Evolutionary conservation across 768 basidiomycete genomes (phyloP).

Genomic region (Sistotremastrum niveocremeum): DNA sequence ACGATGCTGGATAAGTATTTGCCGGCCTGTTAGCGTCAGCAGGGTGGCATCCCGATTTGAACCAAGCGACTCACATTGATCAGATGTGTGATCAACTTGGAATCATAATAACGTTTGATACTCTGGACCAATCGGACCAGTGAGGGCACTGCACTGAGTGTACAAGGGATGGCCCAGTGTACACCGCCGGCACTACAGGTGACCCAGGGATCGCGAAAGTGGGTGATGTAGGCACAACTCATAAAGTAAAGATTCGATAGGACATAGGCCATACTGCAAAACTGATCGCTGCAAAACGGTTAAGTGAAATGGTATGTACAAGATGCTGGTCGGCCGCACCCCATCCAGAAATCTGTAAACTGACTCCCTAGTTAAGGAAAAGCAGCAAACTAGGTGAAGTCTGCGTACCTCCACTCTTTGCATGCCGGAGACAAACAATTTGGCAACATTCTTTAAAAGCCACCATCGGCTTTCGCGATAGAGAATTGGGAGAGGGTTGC

Average conservation of each 20-base stretch:
- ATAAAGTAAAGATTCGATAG: slow-evolving; percentile 62
- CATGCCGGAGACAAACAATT: slow-evolving; percentile 55
- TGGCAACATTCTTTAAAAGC: slow-evolving; percentile 51
- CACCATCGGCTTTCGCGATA: slow-evolving; percentile 63
- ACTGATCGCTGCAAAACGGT: slow-evolving; percentile 45
- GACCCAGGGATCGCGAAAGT: slow-evolving; percentile 36
- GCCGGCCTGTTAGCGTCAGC: slow-evolving; percentile 43
- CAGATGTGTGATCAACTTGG: slow-evolving; percentile 58
- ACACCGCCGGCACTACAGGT: slow-evolving; percentile 31
- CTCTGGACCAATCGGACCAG: slow-evolving; percentile 74
- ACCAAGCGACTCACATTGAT: slow-evolving; percentile 54
- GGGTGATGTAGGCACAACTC: slow-evolving; percentile 53
- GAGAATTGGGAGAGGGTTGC: slow-evolving; percentile 66
- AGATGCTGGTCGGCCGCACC: slow-evolving; percentile 27
- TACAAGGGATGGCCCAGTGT: slow-evolving; percentile 50
- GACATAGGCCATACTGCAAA: slow-evolving; percentile 68
- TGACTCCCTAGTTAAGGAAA: slow-evolving; percentile 14
- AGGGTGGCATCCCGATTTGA: background rate
- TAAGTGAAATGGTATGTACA: background rate
- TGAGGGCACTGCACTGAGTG: slow-evolving; percentile 53
- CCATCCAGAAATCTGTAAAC: slow-evolving; percentile 87
- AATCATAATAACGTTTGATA: slow-evolving; percentile 76
- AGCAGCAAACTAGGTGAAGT: background rate
- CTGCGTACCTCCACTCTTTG: slow-evolving; percentile 58
- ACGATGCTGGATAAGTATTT: slow-evolving; percentile 66